These are phyloP conservation scores for Diplodia mutila DNA, from an alignment of 2,329 filamentous ascomycete genomes.

Conservation along the genomic window DNA sequence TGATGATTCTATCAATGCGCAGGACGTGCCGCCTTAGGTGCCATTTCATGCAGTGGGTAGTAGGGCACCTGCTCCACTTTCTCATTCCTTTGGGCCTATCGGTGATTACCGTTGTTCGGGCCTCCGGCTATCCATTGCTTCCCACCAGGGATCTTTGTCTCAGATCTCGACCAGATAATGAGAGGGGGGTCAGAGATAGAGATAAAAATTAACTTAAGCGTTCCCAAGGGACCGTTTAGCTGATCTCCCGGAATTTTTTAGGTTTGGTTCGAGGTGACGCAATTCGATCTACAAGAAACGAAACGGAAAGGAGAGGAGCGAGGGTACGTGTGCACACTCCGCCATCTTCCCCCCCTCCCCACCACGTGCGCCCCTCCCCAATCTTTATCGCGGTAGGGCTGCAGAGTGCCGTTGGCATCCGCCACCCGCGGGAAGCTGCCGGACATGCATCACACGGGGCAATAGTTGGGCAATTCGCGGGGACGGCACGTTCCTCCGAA, in stretches of 20 bases:
- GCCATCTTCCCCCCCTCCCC: too few species aligned
- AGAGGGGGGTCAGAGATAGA: neutral
- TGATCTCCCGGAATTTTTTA: neutral
- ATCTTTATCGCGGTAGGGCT: neutral
- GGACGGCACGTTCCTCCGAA: neutral
- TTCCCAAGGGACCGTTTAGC: neutral
- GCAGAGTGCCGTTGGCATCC: neutral
- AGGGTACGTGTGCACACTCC: neutral
- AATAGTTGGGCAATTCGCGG: neutral
- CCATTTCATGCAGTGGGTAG: neutral
- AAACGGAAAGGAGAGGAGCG: neutral
- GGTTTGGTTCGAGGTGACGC: constrained; percentile 6
- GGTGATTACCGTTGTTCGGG: neutral
- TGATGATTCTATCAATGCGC: neutral
- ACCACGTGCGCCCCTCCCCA: too few species aligned
- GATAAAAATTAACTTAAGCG: neutral
- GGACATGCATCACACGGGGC: neutral
- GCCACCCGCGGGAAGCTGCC: neutral
- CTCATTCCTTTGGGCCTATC: neutral
- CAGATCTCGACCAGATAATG: neutral
- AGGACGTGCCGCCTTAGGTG: neutral
- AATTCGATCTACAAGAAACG: constrained; percentile 20
- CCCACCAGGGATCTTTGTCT: neutral
- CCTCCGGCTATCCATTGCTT: neutral
- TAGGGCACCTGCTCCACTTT: neutral